Conservation (phyloP, 768 basidiomycete genomes). For the Leccinum subtestaceum region DNA sequence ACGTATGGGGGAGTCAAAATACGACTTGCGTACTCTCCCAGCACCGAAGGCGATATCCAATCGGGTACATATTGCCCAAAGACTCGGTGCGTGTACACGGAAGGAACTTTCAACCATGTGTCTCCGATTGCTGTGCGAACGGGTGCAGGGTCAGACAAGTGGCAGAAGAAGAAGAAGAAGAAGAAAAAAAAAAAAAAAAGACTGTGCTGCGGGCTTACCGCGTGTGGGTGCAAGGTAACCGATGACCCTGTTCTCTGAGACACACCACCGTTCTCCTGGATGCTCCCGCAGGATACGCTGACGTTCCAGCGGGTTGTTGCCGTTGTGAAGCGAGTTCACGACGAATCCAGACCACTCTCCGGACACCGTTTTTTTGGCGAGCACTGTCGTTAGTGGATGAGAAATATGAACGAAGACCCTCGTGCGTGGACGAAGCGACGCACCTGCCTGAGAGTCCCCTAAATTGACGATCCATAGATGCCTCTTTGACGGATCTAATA, state of each 20-base stretch:
- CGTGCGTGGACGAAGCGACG: neutral
- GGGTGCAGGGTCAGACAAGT: slow-evolving; percentile 15
- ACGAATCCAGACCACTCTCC: slow-evolving; percentile 20
- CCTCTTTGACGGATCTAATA: slow-evolving; percentile 27
- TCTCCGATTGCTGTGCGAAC: slow-evolving; percentile 33
- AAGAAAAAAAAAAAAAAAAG: neutral
- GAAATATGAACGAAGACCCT: neutral
- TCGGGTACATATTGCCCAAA: slow-evolving; percentile 28
- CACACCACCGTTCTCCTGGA: slow-evolving; percentile 29
- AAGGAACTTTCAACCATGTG: slow-evolving; percentile 35
- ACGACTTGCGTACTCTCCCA: slow-evolving; percentile 31
- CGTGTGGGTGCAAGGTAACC: slow-evolving; percentile 39
- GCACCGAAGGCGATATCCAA: slow-evolving; percentile 20
- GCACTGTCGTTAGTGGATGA: slow-evolving; percentile 15
- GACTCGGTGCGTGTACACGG: slow-evolving; percentile 30
- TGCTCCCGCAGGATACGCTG: slow-evolving; percentile 32
- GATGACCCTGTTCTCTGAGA: slow-evolving; percentile 34
- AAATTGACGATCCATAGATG: slow-evolving; percentile 35
- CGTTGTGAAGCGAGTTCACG: slow-evolving; percentile 33
- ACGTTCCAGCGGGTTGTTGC: slow-evolving; percentile 26
- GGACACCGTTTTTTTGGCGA: slow-evolving; percentile 19
- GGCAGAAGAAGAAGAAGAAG: neutral
- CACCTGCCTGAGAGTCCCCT: slow-evolving; percentile 37
- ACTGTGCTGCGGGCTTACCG: slow-evolving; percentile 24
- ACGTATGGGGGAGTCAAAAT: slow-evolving; percentile 47